Conservation (phyloP, 495 filamentous ascomycete species). For the Clavariopsis aquatica region DNA sequence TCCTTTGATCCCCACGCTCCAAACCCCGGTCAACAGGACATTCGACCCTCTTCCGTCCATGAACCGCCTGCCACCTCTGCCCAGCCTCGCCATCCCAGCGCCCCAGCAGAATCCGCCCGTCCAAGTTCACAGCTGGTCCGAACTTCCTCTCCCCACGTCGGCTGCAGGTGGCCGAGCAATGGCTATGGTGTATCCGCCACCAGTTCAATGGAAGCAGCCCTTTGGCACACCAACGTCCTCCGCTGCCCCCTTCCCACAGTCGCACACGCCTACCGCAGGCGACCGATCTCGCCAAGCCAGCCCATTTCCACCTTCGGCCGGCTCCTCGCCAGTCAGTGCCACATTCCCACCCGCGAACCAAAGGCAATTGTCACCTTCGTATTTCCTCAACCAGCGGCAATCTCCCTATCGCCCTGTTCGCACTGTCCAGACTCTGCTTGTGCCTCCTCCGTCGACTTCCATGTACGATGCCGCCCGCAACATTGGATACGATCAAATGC, state of each 20-base stretch:
- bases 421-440: constrained; percentile 81
- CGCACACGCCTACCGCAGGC: constrained; percentile 29
- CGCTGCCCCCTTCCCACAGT: constrained; percentile 55
- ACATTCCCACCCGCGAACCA: constrained; percentile 45
- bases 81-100: constrained; percentile 52
- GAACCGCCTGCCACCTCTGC: constrained; percentile 60
- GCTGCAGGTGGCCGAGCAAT: constrained; percentile 59
- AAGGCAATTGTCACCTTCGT: constrained; percentile 62
- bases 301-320: constrained; percentile 43
- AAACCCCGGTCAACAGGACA: constrained; percentile 15
- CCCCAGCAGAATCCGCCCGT: constrained; percentile 41
- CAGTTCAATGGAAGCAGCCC: constrained; percentile 52
- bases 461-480: constrained; percentile 68
- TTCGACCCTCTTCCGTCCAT: constrained; percentile 39
- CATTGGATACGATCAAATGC: constrained; percentile 79
- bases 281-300: constrained; percentile 44
- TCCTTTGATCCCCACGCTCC: constrained; percentile 38
- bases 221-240: constrained; percentile 48
- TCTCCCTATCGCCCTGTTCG: constrained; percentile 94
- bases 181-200: constrained; percentile 60
- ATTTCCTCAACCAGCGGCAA: constrained; percentile 62
- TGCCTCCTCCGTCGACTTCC: constrained; percentile 80
- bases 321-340: constrained; percentile 42
- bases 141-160: constrained; percentile 51
- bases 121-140: constrained; percentile 40